Conservation (phyloP, 345 rosid species). For the Heritiera fomes region DNA sequence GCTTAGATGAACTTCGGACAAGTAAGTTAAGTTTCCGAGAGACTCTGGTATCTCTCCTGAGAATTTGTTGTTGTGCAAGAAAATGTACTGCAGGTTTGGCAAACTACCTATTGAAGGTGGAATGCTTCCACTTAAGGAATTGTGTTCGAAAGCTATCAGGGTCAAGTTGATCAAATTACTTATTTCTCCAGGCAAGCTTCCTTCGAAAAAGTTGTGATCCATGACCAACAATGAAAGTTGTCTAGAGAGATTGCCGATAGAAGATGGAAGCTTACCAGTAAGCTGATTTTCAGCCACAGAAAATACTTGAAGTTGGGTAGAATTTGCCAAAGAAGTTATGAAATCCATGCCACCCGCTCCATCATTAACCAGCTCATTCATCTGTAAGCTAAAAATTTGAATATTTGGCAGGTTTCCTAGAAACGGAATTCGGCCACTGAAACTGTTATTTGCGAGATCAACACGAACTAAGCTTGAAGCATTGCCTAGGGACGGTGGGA, state of each 20-base stretch:
- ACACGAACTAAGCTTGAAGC: not conserved
- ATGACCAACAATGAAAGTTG: not conserved
- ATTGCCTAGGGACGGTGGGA: constrained; percentile 25
- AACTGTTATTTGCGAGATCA: not conserved
- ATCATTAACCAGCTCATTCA: constrained; percentile 1
- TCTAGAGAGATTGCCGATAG: constrained; percentile 19
- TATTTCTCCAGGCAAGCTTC: constrained; percentile 14
- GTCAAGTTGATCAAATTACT: constrained; percentile 17
- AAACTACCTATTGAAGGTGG: constrained; percentile 23
- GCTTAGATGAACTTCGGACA: not conserved
- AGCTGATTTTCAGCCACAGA: constrained; percentile 7
- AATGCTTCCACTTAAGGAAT: constrained; percentile 16
- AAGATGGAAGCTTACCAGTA: constrained; percentile 17
- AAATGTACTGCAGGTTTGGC: constrained; percentile 11
- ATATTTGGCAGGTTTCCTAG: constrained; percentile 7
- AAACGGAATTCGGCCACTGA: constrained; percentile 18
- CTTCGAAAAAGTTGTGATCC: not conserved
- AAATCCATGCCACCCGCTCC: constrained; percentile 9
- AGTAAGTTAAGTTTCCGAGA: constrained; percentile 12
- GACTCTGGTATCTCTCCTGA: constrained; percentile 22
- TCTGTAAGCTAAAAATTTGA: not conserved
- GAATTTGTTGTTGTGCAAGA: constrained; percentile 12
- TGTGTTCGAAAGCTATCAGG: not conserved
- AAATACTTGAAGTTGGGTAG: not conserved
- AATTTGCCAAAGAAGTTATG: constrained; percentile 22